Conservation (phyloP, 345 rosid species). For the Jatropha curcas region DNA sequence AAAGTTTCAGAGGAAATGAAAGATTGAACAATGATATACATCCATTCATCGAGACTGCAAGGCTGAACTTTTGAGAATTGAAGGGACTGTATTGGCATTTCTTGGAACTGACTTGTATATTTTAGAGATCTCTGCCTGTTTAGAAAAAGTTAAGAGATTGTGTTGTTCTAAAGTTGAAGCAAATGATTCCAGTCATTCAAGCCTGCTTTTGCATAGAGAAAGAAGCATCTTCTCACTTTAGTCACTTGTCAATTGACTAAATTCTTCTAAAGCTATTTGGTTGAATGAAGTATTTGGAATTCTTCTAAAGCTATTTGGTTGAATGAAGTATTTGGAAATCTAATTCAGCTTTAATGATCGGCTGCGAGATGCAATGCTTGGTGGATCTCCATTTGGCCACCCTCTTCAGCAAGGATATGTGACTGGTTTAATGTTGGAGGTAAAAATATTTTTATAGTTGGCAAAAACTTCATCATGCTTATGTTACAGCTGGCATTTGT, state of each 20-base stretch:
- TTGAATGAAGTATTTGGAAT: conserved; percentile 4
- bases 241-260: not conserved
- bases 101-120: not conserved
- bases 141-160: not conserved
- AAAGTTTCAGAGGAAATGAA: not conserved
- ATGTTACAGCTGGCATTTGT: not conserved
- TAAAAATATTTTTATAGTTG: conserved; percentile 21
- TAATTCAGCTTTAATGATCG: conserved; percentile 89
- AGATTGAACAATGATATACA: not conserved
- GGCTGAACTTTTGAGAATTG: conserved; percentile 9
- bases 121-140: not conserved
- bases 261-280: conserved; percentile 2
- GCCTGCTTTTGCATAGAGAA: not conserved
- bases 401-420: conserved; percentile 96
- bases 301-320: conserved; percentile 4
- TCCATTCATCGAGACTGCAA: not conserved
- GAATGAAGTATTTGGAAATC: conserved; percentile 20
- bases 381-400: conserved; percentile 97
- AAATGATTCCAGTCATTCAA: not conserved
- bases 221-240: conserved; percentile 6
- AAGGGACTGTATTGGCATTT: not conserved
- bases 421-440: conserved; percentile 86
- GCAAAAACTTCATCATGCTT: not conserved
- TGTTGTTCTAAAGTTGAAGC: not conserved
- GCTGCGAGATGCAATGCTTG: conserved; percentile 92